Conservation (phyloP, 495 filamentous ascomycete genomes). For the Usnea hakonensis region DNA sequence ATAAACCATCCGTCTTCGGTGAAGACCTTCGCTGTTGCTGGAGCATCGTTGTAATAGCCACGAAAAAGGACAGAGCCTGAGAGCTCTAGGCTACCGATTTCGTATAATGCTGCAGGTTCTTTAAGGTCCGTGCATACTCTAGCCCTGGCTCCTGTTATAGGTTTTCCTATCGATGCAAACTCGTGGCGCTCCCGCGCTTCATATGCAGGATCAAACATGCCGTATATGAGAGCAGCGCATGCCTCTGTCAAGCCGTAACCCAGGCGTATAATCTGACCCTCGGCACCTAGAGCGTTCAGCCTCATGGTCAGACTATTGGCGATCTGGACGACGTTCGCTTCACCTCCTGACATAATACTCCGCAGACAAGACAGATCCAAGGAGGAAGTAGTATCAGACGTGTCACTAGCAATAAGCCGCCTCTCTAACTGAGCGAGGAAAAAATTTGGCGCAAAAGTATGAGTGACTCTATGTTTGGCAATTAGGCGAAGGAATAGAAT, state of each 20-base stretch:
- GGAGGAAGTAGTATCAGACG: not conserved
- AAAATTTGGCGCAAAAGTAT: too few relatives aligned
- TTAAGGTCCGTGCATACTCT: not conserved
- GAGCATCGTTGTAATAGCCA: constrained; percentile 65
- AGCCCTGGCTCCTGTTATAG: not conserved
- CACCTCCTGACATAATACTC: constrained; percentile 34
- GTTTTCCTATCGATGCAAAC: too few relatives aligned
- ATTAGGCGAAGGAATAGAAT: constrained; percentile 36
- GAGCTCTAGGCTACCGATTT: constrained; percentile 27
- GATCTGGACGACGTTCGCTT: constrained; percentile 32
- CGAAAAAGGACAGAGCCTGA: constrained; percentile 59
- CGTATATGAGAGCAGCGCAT: constrained; percentile 35
- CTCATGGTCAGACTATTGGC: constrained; percentile 25
- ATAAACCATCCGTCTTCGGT: constrained; percentile 71
- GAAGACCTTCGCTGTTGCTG: constrained; percentile 55
- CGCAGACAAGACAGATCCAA: not conserved
- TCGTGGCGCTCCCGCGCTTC: too few relatives aligned
- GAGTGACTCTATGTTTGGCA: constrained; percentile 34
- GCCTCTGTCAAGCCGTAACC: constrained; percentile 53
- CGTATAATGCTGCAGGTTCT: too few relatives aligned
- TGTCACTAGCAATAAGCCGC: constrained; percentile 33
- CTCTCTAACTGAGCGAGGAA: constrained; percentile 53
- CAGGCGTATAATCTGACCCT: constrained; percentile 34
- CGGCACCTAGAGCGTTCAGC: constrained; percentile 30
- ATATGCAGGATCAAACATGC: too few relatives aligned